Conservation (phyloP, 164 flowering plant genomes). For the Piper betle region DNA sequence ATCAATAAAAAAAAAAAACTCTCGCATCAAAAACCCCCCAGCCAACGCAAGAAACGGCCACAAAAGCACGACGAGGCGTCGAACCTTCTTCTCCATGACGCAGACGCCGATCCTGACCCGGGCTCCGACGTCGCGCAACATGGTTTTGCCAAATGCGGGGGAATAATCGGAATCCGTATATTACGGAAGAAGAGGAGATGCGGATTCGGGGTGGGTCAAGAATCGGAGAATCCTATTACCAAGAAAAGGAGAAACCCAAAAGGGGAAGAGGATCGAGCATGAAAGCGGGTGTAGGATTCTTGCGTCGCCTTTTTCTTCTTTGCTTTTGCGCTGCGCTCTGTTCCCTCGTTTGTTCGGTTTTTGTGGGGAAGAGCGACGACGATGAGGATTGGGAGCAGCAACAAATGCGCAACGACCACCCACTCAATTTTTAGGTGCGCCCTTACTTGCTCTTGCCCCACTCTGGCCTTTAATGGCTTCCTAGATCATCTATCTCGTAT, state of each 20-base stretch:
- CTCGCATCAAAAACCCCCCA: not conserved
- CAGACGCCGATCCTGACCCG: constrained; percentile 84
- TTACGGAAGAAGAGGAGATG: not conserved
- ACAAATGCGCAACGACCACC: not conserved
- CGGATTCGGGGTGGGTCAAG: not conserved
- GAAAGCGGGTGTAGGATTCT: not conserved
- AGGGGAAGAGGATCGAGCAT: not conserved
- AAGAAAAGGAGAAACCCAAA: not conserved
- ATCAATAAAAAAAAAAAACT: not conserved
- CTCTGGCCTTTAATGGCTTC: too few species aligned
- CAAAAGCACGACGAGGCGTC: constrained; percentile 25
- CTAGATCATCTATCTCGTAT: too few species aligned
- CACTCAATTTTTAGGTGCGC: too few species aligned
- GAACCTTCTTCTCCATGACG: constrained; percentile 99
- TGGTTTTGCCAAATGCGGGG: not conserved
- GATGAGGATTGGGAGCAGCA: not conserved
- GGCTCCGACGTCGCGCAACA: constrained; percentile 12
- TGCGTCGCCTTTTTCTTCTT: not conserved
- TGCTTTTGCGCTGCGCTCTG: not conserved
- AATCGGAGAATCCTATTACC: not conserved
- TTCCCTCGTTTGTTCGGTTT: not conserved
- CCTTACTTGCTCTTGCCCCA: too few species aligned
- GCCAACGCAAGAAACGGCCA: not conserved
- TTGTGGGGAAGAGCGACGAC: not conserved
- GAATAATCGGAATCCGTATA: constrained; percentile 2